These are phyloP conservation scores for Austroboletus festivus DNA, from an alignment of 768 basidiomycete species.

Conservation along the genomic window DNA sequence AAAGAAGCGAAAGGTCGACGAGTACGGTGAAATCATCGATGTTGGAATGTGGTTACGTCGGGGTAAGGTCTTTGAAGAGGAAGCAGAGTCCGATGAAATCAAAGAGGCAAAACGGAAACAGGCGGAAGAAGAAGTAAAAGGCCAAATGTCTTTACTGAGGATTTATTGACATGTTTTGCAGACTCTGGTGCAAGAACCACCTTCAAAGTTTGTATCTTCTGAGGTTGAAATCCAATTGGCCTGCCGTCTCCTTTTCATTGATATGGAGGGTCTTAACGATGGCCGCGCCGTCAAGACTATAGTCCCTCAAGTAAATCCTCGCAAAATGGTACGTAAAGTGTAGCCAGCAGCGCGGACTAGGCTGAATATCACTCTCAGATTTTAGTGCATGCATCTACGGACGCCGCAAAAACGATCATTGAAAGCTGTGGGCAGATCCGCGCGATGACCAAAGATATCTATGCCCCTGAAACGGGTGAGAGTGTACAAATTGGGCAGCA, in stretches of 20 bases:
- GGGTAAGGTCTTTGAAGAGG: constrained; percentile 87
- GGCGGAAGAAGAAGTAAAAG: constrained; percentile 79
- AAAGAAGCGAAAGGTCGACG: constrained; percentile 87
- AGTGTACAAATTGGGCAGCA: constrained; percentile 91
- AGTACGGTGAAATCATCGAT: constrained; percentile 93
- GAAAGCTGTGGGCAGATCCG: constrained; percentile 80
- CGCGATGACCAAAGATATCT: constrained; percentile 91
- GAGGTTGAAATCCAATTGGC: constrained; percentile 75
- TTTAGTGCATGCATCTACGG: constrained; percentile 73
- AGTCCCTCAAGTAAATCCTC: constrained; percentile 92
- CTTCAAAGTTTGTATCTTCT: constrained; percentile 85
- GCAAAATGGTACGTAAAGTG: constrained; percentile 72
- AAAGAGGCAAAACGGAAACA: constrained; percentile 68
- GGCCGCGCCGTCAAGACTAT: constrained; percentile 97
- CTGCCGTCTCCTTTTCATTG: constrained; percentile 86
- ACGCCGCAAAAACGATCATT: constrained; percentile 69
- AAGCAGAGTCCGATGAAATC: constrained; percentile 77
- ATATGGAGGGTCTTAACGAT: constrained; percentile 96
- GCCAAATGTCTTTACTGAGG: not conserved
- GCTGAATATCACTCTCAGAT: constrained; percentile 49
- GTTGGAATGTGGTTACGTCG: constrained; percentile 94
- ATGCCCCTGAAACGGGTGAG: constrained; percentile 73
- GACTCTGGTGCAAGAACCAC: constrained; percentile 78
- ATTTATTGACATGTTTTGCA: constrained; percentile 30
- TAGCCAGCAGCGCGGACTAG: not conserved